These are phyloP conservation scores for Candida sphagnicola DNA, from an alignment of 805 yeast genomes.

Conservation along the genomic window DNA sequence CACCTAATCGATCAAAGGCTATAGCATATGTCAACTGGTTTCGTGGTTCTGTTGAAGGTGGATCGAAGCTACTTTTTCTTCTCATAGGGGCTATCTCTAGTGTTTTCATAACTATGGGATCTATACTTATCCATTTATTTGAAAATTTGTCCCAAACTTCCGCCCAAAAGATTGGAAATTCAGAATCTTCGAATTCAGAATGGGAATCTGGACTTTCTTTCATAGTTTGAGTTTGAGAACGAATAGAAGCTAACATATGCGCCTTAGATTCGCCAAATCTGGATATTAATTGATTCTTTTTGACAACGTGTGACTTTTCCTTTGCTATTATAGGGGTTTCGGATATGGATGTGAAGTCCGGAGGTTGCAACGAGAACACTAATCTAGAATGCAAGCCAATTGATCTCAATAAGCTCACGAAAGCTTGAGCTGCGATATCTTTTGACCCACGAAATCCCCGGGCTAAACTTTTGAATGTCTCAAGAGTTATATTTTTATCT, in stretches of 20 bases:
- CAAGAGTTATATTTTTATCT: constrained; percentile 26
- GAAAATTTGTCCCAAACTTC: constrained; percentile 85
- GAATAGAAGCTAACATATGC: constrained; percentile 1
- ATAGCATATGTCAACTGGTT: constrained; percentile 71
- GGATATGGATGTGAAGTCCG: constrained; percentile 59
- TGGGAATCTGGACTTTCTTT: constrained; percentile 5
- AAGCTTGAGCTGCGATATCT: constrained; percentile 85
- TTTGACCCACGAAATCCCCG: constrained; percentile 58
- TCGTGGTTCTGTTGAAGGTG: constrained; percentile 55
- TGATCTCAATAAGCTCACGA: constrained; percentile 70
- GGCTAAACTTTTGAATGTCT: constrained; percentile 43
- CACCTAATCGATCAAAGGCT: constrained; percentile 65
- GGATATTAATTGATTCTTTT: not conserved
- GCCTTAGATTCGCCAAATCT: constrained; percentile 18
- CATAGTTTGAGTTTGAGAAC: constrained; percentile 14
- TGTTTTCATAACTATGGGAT: constrained; percentile 62
- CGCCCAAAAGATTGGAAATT: constrained; percentile 82
- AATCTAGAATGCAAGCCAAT: constrained; percentile 69
- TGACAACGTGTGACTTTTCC: constrained; percentile 5
- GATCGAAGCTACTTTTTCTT: constrained; percentile 61
- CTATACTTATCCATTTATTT: constrained; percentile 79
- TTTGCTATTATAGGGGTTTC: constrained; percentile 9
- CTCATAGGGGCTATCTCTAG: constrained; percentile 59
- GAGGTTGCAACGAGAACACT: constrained; percentile 83
- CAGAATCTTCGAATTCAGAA: constrained; percentile 23